Conservation (phyloP, 179 eudicot species). For the Pouteria campechiana region DNA sequence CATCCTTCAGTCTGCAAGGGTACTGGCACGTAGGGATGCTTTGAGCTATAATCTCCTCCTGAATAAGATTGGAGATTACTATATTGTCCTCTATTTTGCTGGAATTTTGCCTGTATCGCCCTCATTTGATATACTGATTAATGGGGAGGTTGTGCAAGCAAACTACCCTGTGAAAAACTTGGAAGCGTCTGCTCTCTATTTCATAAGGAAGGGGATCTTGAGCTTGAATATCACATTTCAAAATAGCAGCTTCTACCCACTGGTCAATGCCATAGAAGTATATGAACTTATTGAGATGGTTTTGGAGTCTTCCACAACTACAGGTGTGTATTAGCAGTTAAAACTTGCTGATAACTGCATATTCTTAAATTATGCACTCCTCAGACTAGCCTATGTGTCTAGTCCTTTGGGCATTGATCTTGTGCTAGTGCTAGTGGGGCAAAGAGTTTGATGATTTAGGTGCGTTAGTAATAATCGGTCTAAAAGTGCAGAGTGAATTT, state of each 20-base stretch:
- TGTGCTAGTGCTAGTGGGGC: too few relatives aligned
- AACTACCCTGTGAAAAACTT: slow-evolving; percentile 32
- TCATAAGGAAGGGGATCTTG: slow-evolving; percentile 22
- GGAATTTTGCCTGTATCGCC: slow-evolving; percentile 51
- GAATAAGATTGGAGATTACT: slow-evolving; percentile 41
- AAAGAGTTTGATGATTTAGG: too few relatives aligned
- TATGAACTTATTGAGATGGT: slow-evolving; percentile 54
- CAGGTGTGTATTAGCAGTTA: too few relatives aligned
- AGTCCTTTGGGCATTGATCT: too few relatives aligned
- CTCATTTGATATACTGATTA: slow-evolving; percentile 43
- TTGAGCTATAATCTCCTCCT: slow-evolving; percentile 43
- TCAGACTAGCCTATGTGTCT: too few relatives aligned
- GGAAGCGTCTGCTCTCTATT: slow-evolving; percentile 21
- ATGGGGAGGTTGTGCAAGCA: slow-evolving; percentile 38
- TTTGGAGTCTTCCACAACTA: slow-evolving; percentile 56
- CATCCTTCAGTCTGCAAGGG: slow-evolving; percentile 60
- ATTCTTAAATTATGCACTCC: too few relatives aligned
- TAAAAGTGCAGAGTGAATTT: too few relatives aligned
- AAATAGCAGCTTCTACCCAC: slow-evolving; percentile 38
- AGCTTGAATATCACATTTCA: slow-evolving; percentile 45
- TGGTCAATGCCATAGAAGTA: slow-evolving; percentile 62
- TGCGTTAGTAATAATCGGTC: too few relatives aligned
- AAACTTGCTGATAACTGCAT: too few relatives aligned
- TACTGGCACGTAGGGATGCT: slow-evolving; percentile 26
- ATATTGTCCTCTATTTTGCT: slow-evolving; percentile 56